phyloP scores from a whole-genome alignment of 352 stramenopile genomes.

The Phytopythium delawarense region DNA sequence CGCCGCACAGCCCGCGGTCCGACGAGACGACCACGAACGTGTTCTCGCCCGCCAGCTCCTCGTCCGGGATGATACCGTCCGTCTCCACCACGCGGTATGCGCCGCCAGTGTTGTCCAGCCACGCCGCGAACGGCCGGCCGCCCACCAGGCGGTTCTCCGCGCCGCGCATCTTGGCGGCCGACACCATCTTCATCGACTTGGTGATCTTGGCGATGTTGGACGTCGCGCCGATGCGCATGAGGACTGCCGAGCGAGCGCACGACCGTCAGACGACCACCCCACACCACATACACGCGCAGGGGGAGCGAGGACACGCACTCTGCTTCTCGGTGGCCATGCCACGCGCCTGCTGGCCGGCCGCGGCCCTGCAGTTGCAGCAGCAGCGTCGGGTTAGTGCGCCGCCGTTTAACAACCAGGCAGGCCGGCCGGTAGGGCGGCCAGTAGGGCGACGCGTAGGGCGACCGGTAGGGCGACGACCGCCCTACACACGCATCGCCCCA shows the following conservation, averaged over 20 bases:
- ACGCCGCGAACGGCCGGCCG: constrained; percentile 81
- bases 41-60: constrained; percentile 86
- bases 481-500: neutral
- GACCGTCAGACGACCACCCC: neutral
- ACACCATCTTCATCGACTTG: constrained; percentile 99
- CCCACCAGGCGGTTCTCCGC: constrained; percentile 90
- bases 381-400: neutral
- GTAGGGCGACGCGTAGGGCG: neutral
- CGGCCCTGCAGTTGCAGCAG: constrained; percentile 39
- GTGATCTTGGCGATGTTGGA: constrained; percentile 99
- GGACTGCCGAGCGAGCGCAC: constrained; percentile 26
- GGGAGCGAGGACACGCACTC: constrained; percentile 54
- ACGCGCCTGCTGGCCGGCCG: constrained; percentile 72
- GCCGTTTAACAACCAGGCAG: constrained; percentile 7
- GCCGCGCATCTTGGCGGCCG: constrained; percentile 97
- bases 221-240: constrained; percentile 97
- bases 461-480: neutral
- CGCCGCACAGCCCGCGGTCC: constrained; percentile 98
- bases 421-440: neutral
- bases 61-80: constrained; percentile 76
- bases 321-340: constrained; percentile 99
- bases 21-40: constrained; percentile 95
- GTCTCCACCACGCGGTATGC: constrained; percentile 81
- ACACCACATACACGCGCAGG: neutral
- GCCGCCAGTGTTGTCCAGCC: constrained; percentile 79